Base-by-base conservation (phyloP, 2,329 filamentous ascomycete species). In the Botrytis galanthina region DNA sequence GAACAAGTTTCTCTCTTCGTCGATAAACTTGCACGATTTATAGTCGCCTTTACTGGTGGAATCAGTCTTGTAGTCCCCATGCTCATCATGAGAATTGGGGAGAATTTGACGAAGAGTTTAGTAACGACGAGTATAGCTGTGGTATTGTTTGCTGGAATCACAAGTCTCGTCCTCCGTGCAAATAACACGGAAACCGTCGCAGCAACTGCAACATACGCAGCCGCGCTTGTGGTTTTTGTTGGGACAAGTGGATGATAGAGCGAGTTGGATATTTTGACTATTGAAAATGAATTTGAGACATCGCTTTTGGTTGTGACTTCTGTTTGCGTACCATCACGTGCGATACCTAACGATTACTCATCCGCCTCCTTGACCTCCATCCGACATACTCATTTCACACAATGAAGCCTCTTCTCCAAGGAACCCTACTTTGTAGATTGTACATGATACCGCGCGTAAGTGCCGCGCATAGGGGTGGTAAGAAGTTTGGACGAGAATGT, bases 51-150 rank as follows among this genome's bases (percentile, higher is more conserved):
- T 6, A 4, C 44, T 1, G 64, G 46, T 20, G 46, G 64, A 68
- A 16, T n/a, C 0, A 68, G 66, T 14, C 66, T 68, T 7, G 2
- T 57, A n/a, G 26, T 22, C 4, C 48, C 66, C 9, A 68, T 57
- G 66, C 66, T 57, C 9, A 42, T 39, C 7, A 68, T 57, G 35
- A 68, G 48, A 42, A 68, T 37, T 29, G 64, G 26, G 7, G 48
- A 68, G 48, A 68, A 68, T 68, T 54, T 54, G 66, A 68, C 26
- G 0, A 54, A 57, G 66, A 68, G 48, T 20, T 18, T 57, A 29
- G 44, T 68, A 26, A 68, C 32, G 29, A 54, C 35, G 35, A 68
- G 46, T 42, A 22, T 57, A 26, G 66, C 46, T 39, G 66, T 57
- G 46, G 22, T 54, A 12, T 68, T 68, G 35, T 68, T 68, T 57